Percentiles rank a stretch among this genome's conserved stretches.
Evolutionary conservation across 2,329 filamentous ascomycete species (phyloP).

Genomic region (Botrytis porri): DNA sequence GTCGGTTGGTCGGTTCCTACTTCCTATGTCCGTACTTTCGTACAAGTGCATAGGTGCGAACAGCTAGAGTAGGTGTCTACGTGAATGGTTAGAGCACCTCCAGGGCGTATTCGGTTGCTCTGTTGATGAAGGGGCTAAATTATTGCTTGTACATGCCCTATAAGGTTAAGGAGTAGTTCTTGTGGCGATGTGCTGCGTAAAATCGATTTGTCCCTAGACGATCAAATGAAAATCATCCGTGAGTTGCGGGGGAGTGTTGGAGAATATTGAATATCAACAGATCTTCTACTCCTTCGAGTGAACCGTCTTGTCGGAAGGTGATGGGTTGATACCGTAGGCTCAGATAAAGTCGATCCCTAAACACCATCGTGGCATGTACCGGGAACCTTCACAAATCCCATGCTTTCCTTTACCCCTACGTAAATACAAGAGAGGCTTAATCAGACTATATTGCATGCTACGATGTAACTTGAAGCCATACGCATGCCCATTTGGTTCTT

Average conservation of each 20-base stretch:
- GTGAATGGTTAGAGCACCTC: background rate
- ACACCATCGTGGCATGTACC: background rate
- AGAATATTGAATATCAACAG: slow-evolving; percentile 4
- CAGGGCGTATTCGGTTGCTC: background rate
- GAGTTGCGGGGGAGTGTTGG: slow-evolving; percentile 1
- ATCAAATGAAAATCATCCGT: slow-evolving; percentile 7
- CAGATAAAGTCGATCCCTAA: background rate
- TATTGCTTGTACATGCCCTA: background rate
- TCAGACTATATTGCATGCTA: background rate
- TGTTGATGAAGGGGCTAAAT: background rate
- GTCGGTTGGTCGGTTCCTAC: background rate
- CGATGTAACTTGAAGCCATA: background rate
- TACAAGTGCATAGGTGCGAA: background rate
- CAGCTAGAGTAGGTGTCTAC: background rate
- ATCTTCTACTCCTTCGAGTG: slow-evolving; percentile 6
- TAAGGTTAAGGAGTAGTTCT: background rate
- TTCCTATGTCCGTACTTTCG: no score
- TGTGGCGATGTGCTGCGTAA: background rate
- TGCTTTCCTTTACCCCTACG: background rate
- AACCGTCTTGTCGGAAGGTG: background rate
- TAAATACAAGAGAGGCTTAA: background rate
- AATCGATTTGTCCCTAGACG: background rate
- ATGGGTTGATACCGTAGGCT: background rate
- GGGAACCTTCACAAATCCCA: background rate
- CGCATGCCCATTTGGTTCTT: background rate